Evolutionary conservation across 306 rosid species (phyloP).

Genomic region (Castanea mollissima): DNA sequence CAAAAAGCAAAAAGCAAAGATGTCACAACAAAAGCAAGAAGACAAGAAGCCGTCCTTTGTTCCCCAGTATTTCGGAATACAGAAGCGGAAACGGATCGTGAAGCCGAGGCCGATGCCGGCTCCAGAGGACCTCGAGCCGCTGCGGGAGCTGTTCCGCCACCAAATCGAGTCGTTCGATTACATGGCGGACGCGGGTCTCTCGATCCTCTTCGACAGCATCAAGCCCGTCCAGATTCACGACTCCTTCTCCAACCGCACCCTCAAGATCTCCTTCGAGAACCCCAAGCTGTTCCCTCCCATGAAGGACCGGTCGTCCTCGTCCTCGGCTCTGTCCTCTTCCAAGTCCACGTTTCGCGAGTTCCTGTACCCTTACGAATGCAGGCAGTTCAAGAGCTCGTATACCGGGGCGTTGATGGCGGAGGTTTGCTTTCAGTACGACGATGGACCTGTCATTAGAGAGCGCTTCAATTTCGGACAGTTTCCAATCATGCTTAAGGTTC

Average conservation of each 20-base stretch:
- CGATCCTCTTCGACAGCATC: constrained; percentile 41
- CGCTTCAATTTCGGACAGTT: constrained; percentile 55
- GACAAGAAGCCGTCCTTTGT: no score
- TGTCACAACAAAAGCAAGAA: no score
- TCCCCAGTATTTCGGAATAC: no score
- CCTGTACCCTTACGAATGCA: constrained; percentile 64
- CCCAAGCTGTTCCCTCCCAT: constrained; percentile 49
- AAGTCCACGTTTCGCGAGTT: no score
- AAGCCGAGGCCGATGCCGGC: constrained; percentile 8
- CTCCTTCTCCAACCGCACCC: constrained; percentile 38
- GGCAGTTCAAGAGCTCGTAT: constrained; percentile 75
- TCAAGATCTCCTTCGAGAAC: constrained; percentile 54
- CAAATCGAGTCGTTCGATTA: constrained; percentile 82
- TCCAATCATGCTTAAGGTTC: constrained; percentile 87
- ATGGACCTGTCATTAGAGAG: constrained; percentile 42
- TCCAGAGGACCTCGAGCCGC: constrained; percentile 25
- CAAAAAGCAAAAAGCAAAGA: no score
- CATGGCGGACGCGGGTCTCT: constrained; percentile 52
- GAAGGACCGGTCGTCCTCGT: constrained; percentile 28
- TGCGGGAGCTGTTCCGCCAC: constrained; percentile 63
- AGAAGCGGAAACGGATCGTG: no score
- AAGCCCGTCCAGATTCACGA: constrained; percentile 50
- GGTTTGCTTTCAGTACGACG: constrained; percentile 59
- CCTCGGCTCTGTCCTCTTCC: no score
- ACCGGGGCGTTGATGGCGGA: constrained; percentile 59